Evolutionary conservation across 768 basidiomycete genomes (phyloP).

Genomic region (Suillus plorans): DNA sequence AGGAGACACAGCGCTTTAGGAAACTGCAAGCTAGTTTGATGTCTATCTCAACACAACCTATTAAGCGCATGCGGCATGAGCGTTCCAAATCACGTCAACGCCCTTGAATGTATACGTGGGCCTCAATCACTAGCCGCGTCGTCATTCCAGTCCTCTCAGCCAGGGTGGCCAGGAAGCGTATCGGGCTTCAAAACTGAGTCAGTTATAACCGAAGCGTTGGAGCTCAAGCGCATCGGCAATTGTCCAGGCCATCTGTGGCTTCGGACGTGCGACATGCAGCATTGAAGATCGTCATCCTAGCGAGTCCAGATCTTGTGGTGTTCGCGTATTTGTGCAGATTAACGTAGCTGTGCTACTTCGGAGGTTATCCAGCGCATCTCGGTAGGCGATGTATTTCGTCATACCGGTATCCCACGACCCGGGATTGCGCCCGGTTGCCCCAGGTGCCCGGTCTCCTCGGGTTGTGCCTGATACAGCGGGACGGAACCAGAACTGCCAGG

Average conservation of each 20-base stretch:
- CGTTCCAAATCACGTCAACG: conserved; percentile 3
- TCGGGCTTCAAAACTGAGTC: background rate
- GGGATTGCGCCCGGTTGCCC: background rate
- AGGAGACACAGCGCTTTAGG: background rate
- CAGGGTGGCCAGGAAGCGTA: background rate
- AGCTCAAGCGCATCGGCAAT: background rate
- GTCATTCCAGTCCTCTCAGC: background rate
- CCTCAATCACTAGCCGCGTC: background rate
- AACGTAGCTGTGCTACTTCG: background rate
- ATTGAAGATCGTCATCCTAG: background rate
- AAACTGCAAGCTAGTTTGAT: background rate
- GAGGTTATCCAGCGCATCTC: background rate
- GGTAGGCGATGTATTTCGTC: background rate
- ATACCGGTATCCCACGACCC: background rate
- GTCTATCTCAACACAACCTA: background rate
- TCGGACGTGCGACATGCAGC: background rate
- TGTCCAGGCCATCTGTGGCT: background rate
- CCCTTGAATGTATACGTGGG: background rate
- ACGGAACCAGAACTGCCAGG: background rate
- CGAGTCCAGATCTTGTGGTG: background rate
- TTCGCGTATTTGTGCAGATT: background rate
- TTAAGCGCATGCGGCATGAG: conserved; percentile 1
- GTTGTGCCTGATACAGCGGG: background rate
- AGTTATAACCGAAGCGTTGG: background rate
- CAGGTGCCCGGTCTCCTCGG: background rate